phyloP scores from a whole-genome alignment of 2,329 filamentous ascomycete genomes.

The Monosporascus sp. region DNA sequence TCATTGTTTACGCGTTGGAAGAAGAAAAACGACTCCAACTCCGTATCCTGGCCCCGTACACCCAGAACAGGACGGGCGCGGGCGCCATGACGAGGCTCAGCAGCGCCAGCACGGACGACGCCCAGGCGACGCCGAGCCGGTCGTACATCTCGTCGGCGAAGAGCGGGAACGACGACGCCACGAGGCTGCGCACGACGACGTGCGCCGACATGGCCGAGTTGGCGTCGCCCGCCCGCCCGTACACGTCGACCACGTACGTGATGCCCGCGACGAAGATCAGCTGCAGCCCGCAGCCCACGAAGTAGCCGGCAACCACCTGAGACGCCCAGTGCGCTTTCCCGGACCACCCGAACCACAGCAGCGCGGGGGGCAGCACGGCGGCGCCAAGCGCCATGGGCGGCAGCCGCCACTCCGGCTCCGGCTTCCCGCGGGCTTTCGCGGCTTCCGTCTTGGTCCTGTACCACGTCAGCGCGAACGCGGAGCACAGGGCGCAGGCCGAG shows the following conservation, averaged over 20 bases:
- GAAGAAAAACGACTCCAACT: slow-evolving; percentile 9
- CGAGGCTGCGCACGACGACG: slow-evolving; percentile 11
- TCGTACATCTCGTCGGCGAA: slow-evolving; percentile 14
- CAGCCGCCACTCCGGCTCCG: slow-evolving; percentile 39
- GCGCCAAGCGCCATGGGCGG: slow-evolving; percentile 41
- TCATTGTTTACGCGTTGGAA: background rate
- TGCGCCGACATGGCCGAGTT: slow-evolving; percentile 18
- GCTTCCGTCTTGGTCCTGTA: slow-evolving; percentile 17
- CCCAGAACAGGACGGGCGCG: slow-evolving; percentile 8
- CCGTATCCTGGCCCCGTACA: slow-evolving; percentile 8
- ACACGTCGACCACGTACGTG: slow-evolving; percentile 16
- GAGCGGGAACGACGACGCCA: slow-evolving; percentile 14
- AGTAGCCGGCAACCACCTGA: slow-evolving; percentile 13
- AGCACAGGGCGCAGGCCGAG: slow-evolving; percentile 10
- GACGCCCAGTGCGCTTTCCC: slow-evolving; percentile 15
- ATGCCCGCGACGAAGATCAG: slow-evolving; percentile 16
- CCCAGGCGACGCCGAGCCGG: slow-evolving; percentile 13
- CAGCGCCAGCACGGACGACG: slow-evolving; percentile 14
- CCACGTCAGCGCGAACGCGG: slow-evolving; percentile 11
- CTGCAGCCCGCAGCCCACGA: slow-evolving; percentile 12
- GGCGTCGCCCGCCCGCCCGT: slow-evolving; percentile 6
- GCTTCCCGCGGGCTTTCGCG: slow-evolving; percentile 17
- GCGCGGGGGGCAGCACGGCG: slow-evolving; percentile 35
- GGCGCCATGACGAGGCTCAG: slow-evolving; percentile 7
- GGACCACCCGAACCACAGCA: slow-evolving; percentile 51